Base-by-base conservation (phyloP, 805 yeast genomes). In the Metschnikowia continentalis region DNA sequence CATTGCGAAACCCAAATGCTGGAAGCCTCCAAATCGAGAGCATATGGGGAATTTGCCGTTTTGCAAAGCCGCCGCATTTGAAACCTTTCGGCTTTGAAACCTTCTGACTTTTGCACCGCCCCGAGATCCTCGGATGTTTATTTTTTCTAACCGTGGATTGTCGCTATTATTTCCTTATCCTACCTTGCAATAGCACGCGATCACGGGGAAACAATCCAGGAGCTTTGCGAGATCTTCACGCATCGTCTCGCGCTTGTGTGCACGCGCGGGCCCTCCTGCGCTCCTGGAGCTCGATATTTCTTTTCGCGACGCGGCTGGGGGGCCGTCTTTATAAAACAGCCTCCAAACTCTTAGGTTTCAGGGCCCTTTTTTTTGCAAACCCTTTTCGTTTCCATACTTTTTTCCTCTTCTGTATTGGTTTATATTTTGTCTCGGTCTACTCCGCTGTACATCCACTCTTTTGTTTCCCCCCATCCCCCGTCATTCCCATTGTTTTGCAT, bases 251-350 rank as follows among this genome's bases (percentile, higher is more conserved):
- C 51, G 48, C 43, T 20, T 22, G 23, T 26, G 39, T 50, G 52
- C 56, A 54, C 53, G 53, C 48, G 35, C 36, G 35, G 20, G 38
- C 48, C 47, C 57, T 54, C 57, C 57, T 54, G 51, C 51, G 46
- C 56, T 48, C 56, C 56, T 53, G 46, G 35, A 41, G 49, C 56
- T 41, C 48, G 49, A 47, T 41, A 49, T 36, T 47, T 41, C 49
- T 47, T 49, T 50, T 53, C 56, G 56, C 56, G 56, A 53, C 56
- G 56, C 56, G 56, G 56, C 54, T 19, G 35, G 47, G 35, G n/a
- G 11, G 30, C 33, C 41, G 39, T 43, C 47, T 43, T 43, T 44
- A 44, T 44, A 44, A 44, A 44, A 44, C 41, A 22, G 33, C 22
- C 41, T 26, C 33, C 41, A 23, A 19, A 35, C 36, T 19, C 40